Evolutionary conservation across 148 eudicot genomes (phyloP).

Genomic region (Fallopia convolvulus): DNA sequence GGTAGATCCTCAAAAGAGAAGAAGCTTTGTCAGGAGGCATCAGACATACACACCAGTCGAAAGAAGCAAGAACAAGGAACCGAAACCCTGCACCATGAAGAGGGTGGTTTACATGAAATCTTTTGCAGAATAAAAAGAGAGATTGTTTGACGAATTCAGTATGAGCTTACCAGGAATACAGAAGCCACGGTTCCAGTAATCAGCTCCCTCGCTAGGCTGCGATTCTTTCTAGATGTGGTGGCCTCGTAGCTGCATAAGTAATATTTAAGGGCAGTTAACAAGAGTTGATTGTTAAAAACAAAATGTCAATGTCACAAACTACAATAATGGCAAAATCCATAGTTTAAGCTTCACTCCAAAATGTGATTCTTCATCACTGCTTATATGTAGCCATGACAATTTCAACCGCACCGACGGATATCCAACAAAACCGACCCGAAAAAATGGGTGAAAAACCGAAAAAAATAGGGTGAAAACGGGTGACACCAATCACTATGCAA

Average conservation of each 20-base stretch:
- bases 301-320: background rate
- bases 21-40: conserved; percentile 12
- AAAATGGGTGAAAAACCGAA: too few species aligned
- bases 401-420: too few species aligned
- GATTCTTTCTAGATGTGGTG: conserved; percentile 79
- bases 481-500: too few species aligned
- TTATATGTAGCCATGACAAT: background rate
- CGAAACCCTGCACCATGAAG: conserved; percentile 73
- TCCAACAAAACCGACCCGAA: too few species aligned
- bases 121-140: background rate
- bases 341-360: too few species aligned
- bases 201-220: conserved; percentile 82
- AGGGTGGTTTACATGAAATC: background rate
- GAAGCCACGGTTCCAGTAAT: conserved; percentile 82
- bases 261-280: background rate
- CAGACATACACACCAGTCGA: conserved; percentile 86
- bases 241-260: conserved; percentile 77
- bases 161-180: conserved; percentile 68
- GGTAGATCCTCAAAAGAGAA: background rate
- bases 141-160: background rate
- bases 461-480: too few species aligned
- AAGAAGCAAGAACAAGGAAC: conserved; percentile 90
- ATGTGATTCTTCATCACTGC: background rate
- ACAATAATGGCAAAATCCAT: too few species aligned
- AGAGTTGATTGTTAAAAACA: background rate